Percentiles rank a stretch among this genome's conserved stretches.
phyloP scores from a whole-genome alignment of 495 filamentous ascomycete species.

The Podospora comata region DNA sequence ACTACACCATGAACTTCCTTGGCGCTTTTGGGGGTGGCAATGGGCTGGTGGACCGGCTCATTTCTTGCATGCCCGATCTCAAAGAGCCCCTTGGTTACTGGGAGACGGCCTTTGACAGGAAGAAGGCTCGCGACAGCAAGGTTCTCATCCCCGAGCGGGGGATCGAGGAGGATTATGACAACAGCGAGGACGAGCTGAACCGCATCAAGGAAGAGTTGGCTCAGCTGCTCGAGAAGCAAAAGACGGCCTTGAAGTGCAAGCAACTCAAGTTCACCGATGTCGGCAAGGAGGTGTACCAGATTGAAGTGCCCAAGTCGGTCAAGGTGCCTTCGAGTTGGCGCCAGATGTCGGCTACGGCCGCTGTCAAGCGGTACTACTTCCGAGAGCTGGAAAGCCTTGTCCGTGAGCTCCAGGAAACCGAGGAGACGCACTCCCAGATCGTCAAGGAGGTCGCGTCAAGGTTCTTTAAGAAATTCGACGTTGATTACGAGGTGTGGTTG shows the following conservation, averaged over 20 bases:
- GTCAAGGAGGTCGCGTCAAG: slow-evolving; percentile 79
- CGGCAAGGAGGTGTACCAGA: slow-evolving; percentile 95
- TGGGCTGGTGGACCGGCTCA: slow-evolving; percentile 79
- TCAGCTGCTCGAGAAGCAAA: slow-evolving; percentile 63
- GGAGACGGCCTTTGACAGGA: slow-evolving; percentile 89
- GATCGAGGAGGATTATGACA: slow-evolving; percentile 90
- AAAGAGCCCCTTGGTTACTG: slow-evolving; percentile 69
- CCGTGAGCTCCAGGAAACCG: slow-evolving; percentile 82
- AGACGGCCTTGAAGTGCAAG: slow-evolving; percentile 59
- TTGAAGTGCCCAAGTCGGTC: slow-evolving; percentile 83
- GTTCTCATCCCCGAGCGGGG: slow-evolving; percentile 80
- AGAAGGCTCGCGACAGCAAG: slow-evolving; percentile 69
- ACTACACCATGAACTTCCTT: slow-evolving; percentile 80
- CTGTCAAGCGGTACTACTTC: slow-evolving; percentile 93
- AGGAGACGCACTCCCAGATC: slow-evolving; percentile 91
- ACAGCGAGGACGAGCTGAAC: slow-evolving; percentile 72
- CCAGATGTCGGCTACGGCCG: slow-evolving; percentile 90
- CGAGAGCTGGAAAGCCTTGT: slow-evolving; percentile 77
- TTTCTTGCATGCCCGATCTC: slow-evolving; percentile 81
- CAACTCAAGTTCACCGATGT: slow-evolving; percentile 83
- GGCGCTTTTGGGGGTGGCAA: slow-evolving; percentile 65
- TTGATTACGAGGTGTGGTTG: slow-evolving; percentile 84
- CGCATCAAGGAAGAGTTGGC: slow-evolving; percentile 69
- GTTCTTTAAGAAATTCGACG: slow-evolving; percentile 84
- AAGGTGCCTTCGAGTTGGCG: slow-evolving; percentile 88